Conservation (phyloP, 1,284 basidiomycete genomes). For the Rhodofomes roseus region DNA sequence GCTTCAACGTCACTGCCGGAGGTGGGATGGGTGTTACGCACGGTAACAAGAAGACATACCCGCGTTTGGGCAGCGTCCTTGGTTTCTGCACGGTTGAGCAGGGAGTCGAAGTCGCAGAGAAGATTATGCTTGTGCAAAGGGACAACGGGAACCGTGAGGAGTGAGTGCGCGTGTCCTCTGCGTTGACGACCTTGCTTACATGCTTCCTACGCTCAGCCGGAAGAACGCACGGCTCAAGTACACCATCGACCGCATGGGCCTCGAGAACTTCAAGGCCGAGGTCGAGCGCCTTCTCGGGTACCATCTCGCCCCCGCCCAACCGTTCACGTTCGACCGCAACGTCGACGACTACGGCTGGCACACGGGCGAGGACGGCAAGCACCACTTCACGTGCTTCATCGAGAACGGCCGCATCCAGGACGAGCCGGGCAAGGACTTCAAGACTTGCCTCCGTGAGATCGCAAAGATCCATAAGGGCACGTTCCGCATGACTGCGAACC, state of each 20-base stretch:
- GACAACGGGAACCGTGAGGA: constrained; percentile 95
- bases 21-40: constrained; percentile 99
- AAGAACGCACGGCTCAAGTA: constrained; percentile 94
- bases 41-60: constrained; percentile 98
- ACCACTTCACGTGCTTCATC: constrained; percentile 94
- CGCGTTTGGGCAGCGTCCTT: constrained; percentile 83
- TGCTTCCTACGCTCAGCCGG: constrained; percentile 11
- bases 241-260: constrained; percentile 93
- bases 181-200: background rate
- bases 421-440: constrained; percentile 88
- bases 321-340: constrained; percentile 87
- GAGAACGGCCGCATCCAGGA: constrained; percentile 98
- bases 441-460: constrained; percentile 89
- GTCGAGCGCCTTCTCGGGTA: constrained; percentile 91
- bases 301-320: constrained; percentile 66
- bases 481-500: constrained; percentile 93
- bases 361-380: constrained; percentile 82
- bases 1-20: constrained; percentile 89
- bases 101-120: constrained; percentile 85
- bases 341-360: constrained; percentile 95
- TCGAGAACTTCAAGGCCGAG: constrained; percentile 83
- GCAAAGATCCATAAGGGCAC: constrained; percentile 92
- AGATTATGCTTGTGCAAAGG: constrained; percentile 90
- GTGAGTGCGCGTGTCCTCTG: constrained; percentile 40
- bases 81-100: constrained; percentile 93